Evolutionary conservation across 352 stramenopile species (phyloP), one percentile per base, ranked within the genome.

Genomic region (Elongisporangium undulatum): DNA sequence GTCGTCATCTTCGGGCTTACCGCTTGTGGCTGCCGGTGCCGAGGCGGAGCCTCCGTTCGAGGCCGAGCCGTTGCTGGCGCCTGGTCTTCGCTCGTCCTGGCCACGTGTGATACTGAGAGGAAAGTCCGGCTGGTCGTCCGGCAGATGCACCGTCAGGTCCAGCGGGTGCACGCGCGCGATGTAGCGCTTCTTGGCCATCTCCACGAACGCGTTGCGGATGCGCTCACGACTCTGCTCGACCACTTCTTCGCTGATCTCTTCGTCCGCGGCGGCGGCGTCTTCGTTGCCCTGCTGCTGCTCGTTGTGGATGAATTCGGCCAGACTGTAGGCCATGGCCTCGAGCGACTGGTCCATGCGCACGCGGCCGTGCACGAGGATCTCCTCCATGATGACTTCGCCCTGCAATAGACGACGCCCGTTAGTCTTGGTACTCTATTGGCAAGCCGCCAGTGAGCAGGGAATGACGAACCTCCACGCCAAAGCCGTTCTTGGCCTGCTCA

Each of bases 121-220:
- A 49, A 89, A 85, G 7, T 89, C 82, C 3, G 74, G 75, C n/a
- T 67, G 62, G 49, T 82, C 77, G 49, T 91, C 77, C 1, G 69
- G 66, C 55, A 90, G 77, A 0, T 70, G 75, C 26, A 90, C 59
- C 58, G 84, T 91, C 55, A 96, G 69, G 55, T 94, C 82, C 13
- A 96, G 61, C 49, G 87, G 87, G 56, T 96, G 85, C 48, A 96
- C 87, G 12, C 87, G 82, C 24, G 82, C 81, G 55, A 96, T 89
- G 71, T 91, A 94, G 53, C 87, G 78, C 66, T 90, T 90, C 68
- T 96, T 96, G 62, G 85, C 85, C 87, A 96, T 94, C 49, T 95
- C 80, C 24, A 94, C 76, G 62, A 95, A 94, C n/a, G 69, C 67
- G 16, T 81, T 64, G 26, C 77, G 82, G 52, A 95, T 75, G 21